phyloP scores from a whole-genome alignment of 768 basidiomycete species.

The Boletus vermiculosoides region DNA sequence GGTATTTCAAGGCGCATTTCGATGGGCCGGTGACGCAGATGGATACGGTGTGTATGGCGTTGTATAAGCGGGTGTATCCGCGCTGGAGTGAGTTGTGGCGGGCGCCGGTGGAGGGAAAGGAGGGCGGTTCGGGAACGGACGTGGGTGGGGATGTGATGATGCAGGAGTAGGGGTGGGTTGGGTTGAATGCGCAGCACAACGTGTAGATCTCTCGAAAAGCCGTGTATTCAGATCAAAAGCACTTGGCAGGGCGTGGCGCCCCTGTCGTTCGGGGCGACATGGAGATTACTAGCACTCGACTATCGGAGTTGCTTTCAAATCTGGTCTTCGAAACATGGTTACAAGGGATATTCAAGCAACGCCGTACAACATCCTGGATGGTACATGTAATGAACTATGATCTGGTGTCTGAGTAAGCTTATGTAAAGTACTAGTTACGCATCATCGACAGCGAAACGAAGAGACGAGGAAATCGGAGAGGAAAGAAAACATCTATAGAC shows the following conservation, averaged over 20 bases:
- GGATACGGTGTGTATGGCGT: constrained; percentile 93
- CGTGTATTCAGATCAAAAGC: neutral
- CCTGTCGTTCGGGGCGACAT: neutral
- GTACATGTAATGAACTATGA: neutral
- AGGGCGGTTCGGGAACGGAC: neutral
- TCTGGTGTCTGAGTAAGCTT: neutral
- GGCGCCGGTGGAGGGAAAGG: constrained; percentile 1
- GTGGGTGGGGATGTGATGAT: constrained; percentile 26
- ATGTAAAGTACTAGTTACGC: neutral
- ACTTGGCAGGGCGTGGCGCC: too few species aligned
- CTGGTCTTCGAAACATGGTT: neutral
- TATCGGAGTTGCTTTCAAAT: neutral
- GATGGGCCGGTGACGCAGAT: constrained; percentile 93
- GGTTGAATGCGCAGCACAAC: neutral
- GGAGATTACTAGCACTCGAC: neutral
- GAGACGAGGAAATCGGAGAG: too few species aligned
- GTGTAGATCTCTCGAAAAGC: neutral
- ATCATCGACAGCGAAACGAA: neutral
- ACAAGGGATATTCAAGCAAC: neutral
- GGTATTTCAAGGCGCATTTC: constrained; percentile 95
- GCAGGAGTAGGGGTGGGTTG: constrained; percentile 12
- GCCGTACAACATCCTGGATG: neutral
- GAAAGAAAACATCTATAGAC: neutral
- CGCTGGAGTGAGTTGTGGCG: constrained; percentile 71
- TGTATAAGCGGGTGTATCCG: constrained; percentile 95